A percentile compares a stretch with the other conserved stretches of the same genome.
phyloP scores from a whole-genome alignment of 805 yeast species.

The Myxozyma mucilagina region DNA sequence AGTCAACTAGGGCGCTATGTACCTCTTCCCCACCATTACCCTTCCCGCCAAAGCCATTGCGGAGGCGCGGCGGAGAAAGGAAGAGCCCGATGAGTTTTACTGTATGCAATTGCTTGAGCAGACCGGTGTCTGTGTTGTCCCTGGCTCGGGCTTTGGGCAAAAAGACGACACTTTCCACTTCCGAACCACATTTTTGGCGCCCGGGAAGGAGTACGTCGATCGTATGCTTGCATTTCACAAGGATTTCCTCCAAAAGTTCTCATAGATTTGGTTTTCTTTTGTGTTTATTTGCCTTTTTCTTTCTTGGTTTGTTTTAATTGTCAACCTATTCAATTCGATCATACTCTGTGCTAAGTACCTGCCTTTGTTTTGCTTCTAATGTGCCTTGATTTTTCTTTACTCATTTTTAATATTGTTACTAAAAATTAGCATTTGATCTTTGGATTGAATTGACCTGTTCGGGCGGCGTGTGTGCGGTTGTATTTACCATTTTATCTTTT shows the following conservation, averaged over 20 bases:
- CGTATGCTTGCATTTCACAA: conserved; percentile 78
- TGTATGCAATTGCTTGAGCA: conserved; percentile 77
- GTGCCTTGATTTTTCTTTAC: not conserved
- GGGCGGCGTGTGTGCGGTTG: not conserved
- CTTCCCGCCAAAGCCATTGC: conserved; percentile 64
- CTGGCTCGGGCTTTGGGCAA: conserved; percentile 98
- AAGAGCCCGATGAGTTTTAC: conserved; percentile 82
- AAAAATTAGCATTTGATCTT: not conserved
- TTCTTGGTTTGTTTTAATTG: not conserved
- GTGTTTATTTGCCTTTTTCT: not conserved
- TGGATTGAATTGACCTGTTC: not conserved
- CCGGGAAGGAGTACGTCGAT: conserved; percentile 86
- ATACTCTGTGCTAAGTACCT: not conserved
- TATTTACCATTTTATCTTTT: not conserved
- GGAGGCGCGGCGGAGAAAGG: conserved; percentile 56
- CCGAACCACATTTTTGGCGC: conserved; percentile 95
- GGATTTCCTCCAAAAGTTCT: conserved; percentile 58
- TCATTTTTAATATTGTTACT: not conserved
- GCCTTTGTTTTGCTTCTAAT: not conserved
- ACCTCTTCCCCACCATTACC: conserved; percentile 78
- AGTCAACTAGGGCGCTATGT: conserved; percentile 78
- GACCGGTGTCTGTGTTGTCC: conserved; percentile 96
- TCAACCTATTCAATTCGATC: not conserved
- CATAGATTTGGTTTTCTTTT: conserved; percentile 3
- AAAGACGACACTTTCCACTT: conserved; percentile 84